A percentile compares a stretch with the other conserved stretches of the same genome.
These are phyloP conservation scores for Botrytis sinoallii DNA, from an alignment of 2,329 filamentous ascomycete genomes.

Conservation along the genomic window DNA sequence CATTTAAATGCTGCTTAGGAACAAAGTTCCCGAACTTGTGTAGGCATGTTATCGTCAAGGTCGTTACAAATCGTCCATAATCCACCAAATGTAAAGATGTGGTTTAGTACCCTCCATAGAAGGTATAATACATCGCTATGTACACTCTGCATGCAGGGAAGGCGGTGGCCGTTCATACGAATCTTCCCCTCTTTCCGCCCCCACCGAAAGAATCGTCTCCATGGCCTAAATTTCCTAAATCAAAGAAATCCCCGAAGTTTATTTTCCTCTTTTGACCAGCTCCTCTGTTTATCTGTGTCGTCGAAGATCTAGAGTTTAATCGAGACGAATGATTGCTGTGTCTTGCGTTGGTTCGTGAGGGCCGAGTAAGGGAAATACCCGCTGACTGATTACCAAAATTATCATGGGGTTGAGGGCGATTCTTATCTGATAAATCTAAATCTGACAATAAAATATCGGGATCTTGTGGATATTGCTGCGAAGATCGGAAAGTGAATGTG, in stretches of 20 bases:
- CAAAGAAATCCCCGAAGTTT: slow-evolving; percentile 73
- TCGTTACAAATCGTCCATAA: slow-evolving; percentile 16
- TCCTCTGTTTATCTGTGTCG: slow-evolving; percentile 51
- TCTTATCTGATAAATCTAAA: slow-evolving; percentile 54
- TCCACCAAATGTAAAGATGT: slow-evolving; percentile 7
- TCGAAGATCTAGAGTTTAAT: slow-evolving; percentile 26
- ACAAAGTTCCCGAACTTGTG: slow-evolving; percentile 10
- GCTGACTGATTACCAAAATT: slow-evolving; percentile 25
- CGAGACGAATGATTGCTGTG: slow-evolving; percentile 34
- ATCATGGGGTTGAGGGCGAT: slow-evolving; percentile 37
- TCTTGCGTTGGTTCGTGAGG: slow-evolving; percentile 30
- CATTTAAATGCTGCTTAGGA: slow-evolving; percentile 18
- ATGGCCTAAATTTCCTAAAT: slow-evolving; percentile 60
- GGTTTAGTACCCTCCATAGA: background rate
- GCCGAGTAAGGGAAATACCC: slow-evolving; percentile 33
- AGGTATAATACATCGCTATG: slow-evolving; percentile 12
- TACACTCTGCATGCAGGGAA: background rate
- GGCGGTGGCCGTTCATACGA: slow-evolving; percentile 28
- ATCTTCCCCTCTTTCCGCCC: slow-evolving; percentile 39
- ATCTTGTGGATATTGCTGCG: slow-evolving; percentile 56
- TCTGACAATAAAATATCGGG: slow-evolving; percentile 60
- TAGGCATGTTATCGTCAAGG: slow-evolving; percentile 17
- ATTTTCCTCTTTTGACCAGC: slow-evolving; percentile 71
- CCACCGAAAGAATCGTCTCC: slow-evolving; percentile 54
- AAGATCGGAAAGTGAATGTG: slow-evolving; percentile 67